phyloP scores from a whole-genome alignment of 495 filamentous ascomycete genomes.

The Talaromyces liani region DNA sequence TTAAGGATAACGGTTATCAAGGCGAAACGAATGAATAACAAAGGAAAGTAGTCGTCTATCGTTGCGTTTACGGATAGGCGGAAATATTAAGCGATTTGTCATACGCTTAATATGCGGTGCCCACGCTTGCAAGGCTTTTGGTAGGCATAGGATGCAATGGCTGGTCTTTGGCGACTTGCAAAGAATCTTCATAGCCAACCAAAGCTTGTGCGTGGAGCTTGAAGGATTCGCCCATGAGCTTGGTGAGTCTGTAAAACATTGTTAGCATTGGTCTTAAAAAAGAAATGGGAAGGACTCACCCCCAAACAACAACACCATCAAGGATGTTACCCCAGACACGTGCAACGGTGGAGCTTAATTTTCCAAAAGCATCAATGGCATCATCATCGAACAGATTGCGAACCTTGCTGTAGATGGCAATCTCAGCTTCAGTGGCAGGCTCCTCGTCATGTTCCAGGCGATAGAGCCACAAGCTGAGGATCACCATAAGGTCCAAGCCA shows the following conservation, averaged over 20 bases:
- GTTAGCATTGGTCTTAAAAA: constrained; percentile 1
- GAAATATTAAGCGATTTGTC: neutral
- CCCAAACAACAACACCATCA: constrained; percentile 98
- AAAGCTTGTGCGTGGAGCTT: constrained; percentile 93
- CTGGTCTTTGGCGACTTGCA: constrained; percentile 39
- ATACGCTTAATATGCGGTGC: constrained; percentile 36
- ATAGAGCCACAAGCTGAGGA: constrained; percentile 96
- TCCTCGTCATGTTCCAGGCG: constrained; percentile 98
- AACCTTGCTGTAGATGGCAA: constrained; percentile 92
- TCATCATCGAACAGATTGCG: constrained; percentile 87
- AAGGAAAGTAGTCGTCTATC: constrained; percentile 10
- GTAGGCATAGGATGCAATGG: constrained; percentile 39
- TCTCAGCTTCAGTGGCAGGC: constrained; percentile 81
- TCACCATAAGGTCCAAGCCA: constrained; percentile 96
- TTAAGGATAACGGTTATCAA: constrained; percentile 1
- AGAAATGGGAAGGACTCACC: constrained; percentile 46
- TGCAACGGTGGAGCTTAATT: constrained; percentile 88
- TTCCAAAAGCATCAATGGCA: constrained; percentile 70
- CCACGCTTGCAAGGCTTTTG: constrained; percentile 39
- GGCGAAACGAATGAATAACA: constrained; percentile 24
- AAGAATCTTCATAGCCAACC: constrained; percentile 81
- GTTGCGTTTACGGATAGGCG: neutral
- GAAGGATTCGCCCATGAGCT: constrained; percentile 97
- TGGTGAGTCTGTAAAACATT: constrained; percentile 66
- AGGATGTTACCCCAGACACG: constrained; percentile 97